phyloP scores from a whole-genome alignment of 2,329 filamentous ascomycete genomes.

The Alternaria atra region DNA sequence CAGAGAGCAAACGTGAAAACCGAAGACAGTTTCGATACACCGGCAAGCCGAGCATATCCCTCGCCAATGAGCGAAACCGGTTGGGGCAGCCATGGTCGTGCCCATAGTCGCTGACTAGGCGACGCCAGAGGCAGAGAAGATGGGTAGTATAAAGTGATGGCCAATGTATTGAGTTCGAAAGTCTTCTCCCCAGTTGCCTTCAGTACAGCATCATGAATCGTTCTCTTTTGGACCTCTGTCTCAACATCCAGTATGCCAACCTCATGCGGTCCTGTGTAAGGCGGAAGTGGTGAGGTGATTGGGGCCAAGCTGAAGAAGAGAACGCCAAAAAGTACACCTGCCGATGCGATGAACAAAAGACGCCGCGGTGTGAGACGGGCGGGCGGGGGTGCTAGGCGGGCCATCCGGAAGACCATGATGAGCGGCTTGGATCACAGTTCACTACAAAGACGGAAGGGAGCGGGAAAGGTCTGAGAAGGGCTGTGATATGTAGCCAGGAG shows the following conservation, averaged over 20 bases:
- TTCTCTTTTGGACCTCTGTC: constrained; percentile 47
- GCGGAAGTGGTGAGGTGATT: constrained; percentile 53
- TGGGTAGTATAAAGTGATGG: constrained; percentile 59
- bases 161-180: constrained; percentile 56
- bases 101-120: constrained; percentile 38
- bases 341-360: constrained; percentile 38
- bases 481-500: background rate
- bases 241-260: constrained; percentile 58
- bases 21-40: constrained; percentile 42
- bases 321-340: constrained; percentile 44
- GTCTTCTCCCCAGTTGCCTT: constrained; percentile 52
- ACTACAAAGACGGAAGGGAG: background rate
- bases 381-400: background rate
- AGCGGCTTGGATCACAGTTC: constrained; percentile 50
- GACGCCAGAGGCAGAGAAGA: constrained; percentile 37
- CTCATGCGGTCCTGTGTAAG: constrained; percentile 54
- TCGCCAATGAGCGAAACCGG: constrained; percentile 55
- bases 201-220: constrained; percentile 49
- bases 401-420: constrained; percentile 34
- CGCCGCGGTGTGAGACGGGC: constrained; percentile 32
- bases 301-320: constrained; percentile 53
- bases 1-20: constrained; percentile 55
- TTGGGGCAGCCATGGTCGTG: constrained; percentile 56
- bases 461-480: background rate
- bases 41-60: constrained; percentile 56